A percentile compares a stretch with the other conserved stretches of the same genome.
Conservation (phyloP, 1,139 yeast species). For the Debaryomycetaceae sp. region DNA sequence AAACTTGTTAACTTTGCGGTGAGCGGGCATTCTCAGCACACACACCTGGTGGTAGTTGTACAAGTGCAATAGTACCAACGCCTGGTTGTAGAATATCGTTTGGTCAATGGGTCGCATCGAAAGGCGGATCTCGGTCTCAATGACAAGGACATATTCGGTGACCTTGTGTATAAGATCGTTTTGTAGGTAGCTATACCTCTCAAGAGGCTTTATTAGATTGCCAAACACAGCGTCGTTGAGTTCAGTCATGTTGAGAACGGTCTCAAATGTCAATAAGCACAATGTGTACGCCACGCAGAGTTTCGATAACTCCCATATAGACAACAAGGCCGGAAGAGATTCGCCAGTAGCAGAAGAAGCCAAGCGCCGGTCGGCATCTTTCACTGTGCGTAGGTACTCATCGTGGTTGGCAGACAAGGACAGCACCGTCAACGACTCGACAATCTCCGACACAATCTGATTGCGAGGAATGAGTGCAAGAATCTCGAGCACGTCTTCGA, state of each 20-base stretch:
- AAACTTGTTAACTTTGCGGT: conserved; percentile 29
- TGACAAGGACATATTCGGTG: conserved; percentile 24
- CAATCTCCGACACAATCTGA: conserved; percentile 19
- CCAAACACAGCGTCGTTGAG: conserved; percentile 2
- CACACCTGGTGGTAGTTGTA: conserved; percentile 33
- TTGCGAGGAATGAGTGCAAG: conserved; percentile 19
- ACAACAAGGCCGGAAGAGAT: neutral
- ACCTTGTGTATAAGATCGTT: conserved; percentile 26
- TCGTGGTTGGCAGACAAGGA: conserved; percentile 28
- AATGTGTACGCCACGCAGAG: conserved; percentile 6
- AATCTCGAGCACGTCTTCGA: conserved; percentile 16
- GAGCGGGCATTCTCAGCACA: conserved; percentile 17
- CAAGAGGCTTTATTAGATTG: conserved; percentile 2
- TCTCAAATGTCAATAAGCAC: conserved; percentile 6
- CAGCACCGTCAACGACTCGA: conserved; percentile 28
- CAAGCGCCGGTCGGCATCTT: conserved; percentile 6
- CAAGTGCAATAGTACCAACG: conserved; percentile 29
- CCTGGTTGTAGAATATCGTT: conserved; percentile 32
- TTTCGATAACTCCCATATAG: conserved; percentile 4
- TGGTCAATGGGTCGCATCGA: conserved; percentile 19
- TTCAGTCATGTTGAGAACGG: conserved; percentile 5
- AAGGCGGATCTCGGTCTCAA: conserved; percentile 19
- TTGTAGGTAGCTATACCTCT: conserved; percentile 16
- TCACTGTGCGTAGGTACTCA: conserved; percentile 26
- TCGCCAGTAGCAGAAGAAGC: neutral